phyloP scores from a whole-genome alignment of 1,284 basidiomycete species.

The Papiliotrema fonsecae region DNA sequence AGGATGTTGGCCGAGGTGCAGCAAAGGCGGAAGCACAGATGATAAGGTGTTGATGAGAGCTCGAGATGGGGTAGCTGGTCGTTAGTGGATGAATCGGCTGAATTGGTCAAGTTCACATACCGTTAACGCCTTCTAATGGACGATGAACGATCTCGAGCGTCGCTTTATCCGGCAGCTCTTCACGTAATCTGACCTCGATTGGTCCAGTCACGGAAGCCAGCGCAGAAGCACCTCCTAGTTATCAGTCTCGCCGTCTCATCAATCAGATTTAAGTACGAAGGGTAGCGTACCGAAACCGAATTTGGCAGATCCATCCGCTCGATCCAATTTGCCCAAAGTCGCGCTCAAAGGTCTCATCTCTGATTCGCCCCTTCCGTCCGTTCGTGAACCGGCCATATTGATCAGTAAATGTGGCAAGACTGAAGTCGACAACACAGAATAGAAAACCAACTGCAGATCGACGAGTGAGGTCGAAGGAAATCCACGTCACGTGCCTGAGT shows the following conservation, averaged over 20 bases:
- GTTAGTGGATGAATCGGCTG: not conserved
- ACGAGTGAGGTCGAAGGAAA: too few relatives aligned
- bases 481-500: too few relatives aligned
- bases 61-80: conserved; percentile 43
- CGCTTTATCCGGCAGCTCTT: conserved; percentile 52
- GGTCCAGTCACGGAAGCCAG: conserved; percentile 52
- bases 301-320: conserved; percentile 45
- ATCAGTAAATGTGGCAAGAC: too few relatives aligned
- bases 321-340: conserved; percentile 30
- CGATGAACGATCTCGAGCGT: conserved; percentile 53
- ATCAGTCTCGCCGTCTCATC: not conserved
- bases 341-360: conserved; percentile 25
- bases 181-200: conserved; percentile 52
- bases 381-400: conserved; percentile 10
- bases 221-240: conserved; percentile 42
- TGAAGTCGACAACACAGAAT: too few relatives aligned
- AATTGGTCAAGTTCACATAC: conserved; percentile 20
- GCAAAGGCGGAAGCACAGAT: conserved; percentile 44
- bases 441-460: too few relatives aligned
- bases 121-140: conserved; percentile 50
- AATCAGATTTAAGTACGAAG: not conserved
- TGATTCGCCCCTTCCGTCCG: conserved; percentile 22
- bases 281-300: conserved; percentile 43
- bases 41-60: conserved; percentile 40
- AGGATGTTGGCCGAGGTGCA: conserved; percentile 51